Evolutionary conservation across 768 basidiomycete species (phyloP).

Genomic region (Collybia nuda): DNA sequence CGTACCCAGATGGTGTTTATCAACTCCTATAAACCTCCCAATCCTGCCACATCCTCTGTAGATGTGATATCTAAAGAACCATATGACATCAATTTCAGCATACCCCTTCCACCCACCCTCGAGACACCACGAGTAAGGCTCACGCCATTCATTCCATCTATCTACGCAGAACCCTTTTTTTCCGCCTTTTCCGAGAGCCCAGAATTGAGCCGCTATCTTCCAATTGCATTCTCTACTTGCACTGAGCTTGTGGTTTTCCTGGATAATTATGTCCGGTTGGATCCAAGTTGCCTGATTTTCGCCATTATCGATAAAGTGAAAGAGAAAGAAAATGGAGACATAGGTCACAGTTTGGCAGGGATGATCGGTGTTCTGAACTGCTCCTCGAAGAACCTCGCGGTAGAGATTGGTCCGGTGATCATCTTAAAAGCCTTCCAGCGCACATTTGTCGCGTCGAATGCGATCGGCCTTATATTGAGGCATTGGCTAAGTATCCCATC

Average conservation of each 20-base stretch:
- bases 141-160: constrained; percentile 38
- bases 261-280: constrained; percentile 21
- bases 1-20: too few species aligned
- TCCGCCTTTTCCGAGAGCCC: constrained; percentile 20
- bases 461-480: constrained; percentile 38
- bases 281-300: constrained; percentile 32
- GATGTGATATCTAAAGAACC: too few species aligned
- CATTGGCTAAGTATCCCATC: constrained; percentile 35
- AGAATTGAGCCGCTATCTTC: constrained; percentile 37
- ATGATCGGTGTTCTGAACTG: constrained; percentile 44
- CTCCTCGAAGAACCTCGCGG: constrained; percentile 25
- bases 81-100: constrained; percentile 37
- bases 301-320: constrained; percentile 49
- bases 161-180: constrained; percentile 28
- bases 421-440: constrained; percentile 47
- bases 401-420: constrained; percentile 51
- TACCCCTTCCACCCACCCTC: constrained; percentile 35
- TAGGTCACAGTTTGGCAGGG: constrained; percentile 40
- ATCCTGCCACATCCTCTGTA: too few species aligned
- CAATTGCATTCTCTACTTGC: constrained; percentile 29
- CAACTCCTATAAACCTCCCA: too few species aligned
- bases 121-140: constrained; percentile 41
- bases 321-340: constrained; percentile 13
- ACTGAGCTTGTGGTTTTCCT: constrained; percentile 27
- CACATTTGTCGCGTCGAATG: constrained; percentile 48